phyloP scores from a whole-genome alignment of 2,329 filamentous ascomycete genomes.

The Cladosporium halotolerans region DNA sequence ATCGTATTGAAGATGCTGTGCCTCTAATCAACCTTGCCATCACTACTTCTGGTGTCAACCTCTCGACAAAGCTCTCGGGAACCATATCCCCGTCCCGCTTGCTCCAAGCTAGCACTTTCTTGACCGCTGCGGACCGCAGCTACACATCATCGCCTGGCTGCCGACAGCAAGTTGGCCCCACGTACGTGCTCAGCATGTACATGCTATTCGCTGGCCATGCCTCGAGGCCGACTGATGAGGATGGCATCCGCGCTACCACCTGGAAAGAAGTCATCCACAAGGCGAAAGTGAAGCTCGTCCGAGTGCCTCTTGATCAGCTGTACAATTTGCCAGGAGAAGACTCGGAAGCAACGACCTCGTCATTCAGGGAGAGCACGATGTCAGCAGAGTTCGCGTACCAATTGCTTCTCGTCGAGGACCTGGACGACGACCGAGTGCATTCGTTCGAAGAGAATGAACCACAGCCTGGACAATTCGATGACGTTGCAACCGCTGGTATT shows the following conservation, averaged over 20 bases:
- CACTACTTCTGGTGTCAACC: slow-evolving; percentile 81
- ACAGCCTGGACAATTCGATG: slow-evolving; percentile 54
- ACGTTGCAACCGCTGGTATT: slow-evolving; percentile 56
- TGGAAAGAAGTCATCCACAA: slow-evolving; percentile 99
- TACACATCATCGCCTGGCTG: slow-evolving; percentile 60
- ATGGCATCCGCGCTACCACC: slow-evolving; percentile 59
- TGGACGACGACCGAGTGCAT: slow-evolving; percentile 65
- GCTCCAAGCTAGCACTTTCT: slow-evolving; percentile 84
- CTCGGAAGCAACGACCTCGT: slow-evolving; percentile 21
- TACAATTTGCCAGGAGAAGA: slow-evolving; percentile 39
- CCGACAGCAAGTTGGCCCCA: slow-evolving; percentile 76
- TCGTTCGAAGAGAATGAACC: slow-evolving; percentile 55
- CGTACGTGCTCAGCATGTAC: slow-evolving; percentile 81
- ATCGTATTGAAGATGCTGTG: slow-evolving; percentile 81
- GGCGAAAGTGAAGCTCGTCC: slow-evolving; percentile 70
- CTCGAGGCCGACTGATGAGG: slow-evolving; percentile 48
- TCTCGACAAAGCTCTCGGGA: slow-evolving; percentile 71
- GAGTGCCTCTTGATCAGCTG: slow-evolving; percentile 54
- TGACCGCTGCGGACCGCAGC: slow-evolving; percentile 79
- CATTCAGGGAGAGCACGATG: slow-evolving; percentile 12
- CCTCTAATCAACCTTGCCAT: slow-evolving; percentile 90
- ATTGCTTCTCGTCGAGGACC: slow-evolving; percentile 73
- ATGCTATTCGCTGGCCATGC: slow-evolving; percentile 88
- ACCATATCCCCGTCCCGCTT: slow-evolving; percentile 85
- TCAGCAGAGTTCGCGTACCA: slow-evolving; percentile 69